phyloP scores from a whole-genome alignment of 2,329 filamentous ascomycete species.

The Fusarium coicis region DNA sequence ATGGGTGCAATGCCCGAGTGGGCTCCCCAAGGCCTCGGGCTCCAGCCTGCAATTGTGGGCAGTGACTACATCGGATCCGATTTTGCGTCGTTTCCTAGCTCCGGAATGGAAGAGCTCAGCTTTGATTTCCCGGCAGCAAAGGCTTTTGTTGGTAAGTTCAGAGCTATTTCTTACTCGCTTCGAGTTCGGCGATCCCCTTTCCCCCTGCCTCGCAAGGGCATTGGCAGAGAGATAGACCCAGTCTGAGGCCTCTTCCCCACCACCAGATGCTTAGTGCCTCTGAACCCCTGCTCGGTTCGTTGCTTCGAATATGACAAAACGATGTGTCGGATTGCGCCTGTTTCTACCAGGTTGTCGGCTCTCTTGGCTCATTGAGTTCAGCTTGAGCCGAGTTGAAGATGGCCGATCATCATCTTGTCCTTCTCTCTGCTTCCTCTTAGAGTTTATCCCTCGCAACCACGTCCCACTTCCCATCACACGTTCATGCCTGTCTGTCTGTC shows the following conservation, averaged over 20 bases:
- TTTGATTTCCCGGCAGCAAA: slow-evolving; percentile 62
- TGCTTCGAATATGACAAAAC: slow-evolving; percentile 16
- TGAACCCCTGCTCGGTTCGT: slow-evolving; percentile 27
- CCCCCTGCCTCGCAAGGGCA: slow-evolving; percentile 25
- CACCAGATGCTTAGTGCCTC: slow-evolving; percentile 30
- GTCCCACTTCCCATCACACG: slow-evolving; percentile 53
- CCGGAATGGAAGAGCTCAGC: slow-evolving; percentile 62
- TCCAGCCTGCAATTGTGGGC: slow-evolving; percentile 72
- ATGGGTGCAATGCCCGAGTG: slow-evolving; percentile 69
- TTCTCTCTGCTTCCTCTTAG: slow-evolving; percentile 36
- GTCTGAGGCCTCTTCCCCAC: slow-evolving; percentile 38
- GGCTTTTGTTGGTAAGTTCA: slow-evolving; percentile 67
- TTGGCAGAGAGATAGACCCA: slow-evolving; percentile 32
- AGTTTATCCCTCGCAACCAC: slow-evolving; percentile 50
- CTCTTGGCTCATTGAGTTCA: slow-evolving; percentile 14
- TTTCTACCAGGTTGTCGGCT: slow-evolving; percentile 27
- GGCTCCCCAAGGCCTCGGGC: slow-evolving; percentile 63
- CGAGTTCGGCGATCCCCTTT: slow-evolving; percentile 29
- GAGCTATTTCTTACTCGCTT: slow-evolving; percentile 34
- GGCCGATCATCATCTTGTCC: slow-evolving; percentile 30
- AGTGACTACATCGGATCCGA: slow-evolving; percentile 64
- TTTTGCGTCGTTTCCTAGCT: slow-evolving; percentile 63
- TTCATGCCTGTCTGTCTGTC: slow-evolving; percentile 1
- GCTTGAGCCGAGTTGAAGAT: slow-evolving; percentile 20
- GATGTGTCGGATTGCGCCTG: slow-evolving; percentile 24